phyloP scores from a whole-genome alignment of 306 rosid genomes.

The Dalbergia cultrata region DNA sequence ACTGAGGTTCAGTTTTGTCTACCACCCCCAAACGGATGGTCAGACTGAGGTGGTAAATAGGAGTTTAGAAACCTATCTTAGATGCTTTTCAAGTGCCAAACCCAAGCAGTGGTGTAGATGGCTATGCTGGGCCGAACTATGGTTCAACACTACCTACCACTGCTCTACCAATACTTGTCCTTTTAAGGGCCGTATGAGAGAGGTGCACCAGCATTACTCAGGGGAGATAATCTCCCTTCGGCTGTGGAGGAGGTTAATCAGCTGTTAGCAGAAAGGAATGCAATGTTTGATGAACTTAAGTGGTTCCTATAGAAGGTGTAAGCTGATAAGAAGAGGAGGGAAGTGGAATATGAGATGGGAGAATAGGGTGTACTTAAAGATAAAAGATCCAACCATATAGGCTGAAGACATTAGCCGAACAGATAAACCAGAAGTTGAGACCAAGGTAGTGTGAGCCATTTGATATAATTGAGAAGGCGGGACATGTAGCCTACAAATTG shows the following conservation, averaged over 20 bases:
- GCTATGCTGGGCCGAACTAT: neutral
- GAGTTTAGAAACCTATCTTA: neutral
- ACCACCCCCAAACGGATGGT: too few species aligned
- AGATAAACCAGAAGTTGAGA: neutral
- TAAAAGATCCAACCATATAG: neutral
- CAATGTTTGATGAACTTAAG: neutral
- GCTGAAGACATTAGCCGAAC: neutral
- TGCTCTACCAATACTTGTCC: neutral
- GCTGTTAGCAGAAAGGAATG: neutral
- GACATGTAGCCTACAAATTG: accelerated
- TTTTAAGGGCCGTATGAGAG: neutral
- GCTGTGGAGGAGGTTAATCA: neutral
- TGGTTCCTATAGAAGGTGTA: neutral
- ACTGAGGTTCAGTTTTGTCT: neutral
- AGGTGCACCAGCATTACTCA: neutral
- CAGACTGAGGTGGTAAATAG: neutral
- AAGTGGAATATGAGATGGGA: neutral
- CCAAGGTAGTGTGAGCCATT: neutral
- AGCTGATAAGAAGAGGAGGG: neutral
- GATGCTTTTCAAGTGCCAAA: neutral
- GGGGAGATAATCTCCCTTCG: neutral
- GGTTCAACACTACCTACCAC: neutral
- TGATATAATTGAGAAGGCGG: neutral
- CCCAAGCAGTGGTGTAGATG: neutral
- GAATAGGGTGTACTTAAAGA: neutral